These are phyloP conservation scores for Tuber borchii DNA, from an alignment of 495 filamentous ascomycete genomes.

Conservation along the genomic window DNA sequence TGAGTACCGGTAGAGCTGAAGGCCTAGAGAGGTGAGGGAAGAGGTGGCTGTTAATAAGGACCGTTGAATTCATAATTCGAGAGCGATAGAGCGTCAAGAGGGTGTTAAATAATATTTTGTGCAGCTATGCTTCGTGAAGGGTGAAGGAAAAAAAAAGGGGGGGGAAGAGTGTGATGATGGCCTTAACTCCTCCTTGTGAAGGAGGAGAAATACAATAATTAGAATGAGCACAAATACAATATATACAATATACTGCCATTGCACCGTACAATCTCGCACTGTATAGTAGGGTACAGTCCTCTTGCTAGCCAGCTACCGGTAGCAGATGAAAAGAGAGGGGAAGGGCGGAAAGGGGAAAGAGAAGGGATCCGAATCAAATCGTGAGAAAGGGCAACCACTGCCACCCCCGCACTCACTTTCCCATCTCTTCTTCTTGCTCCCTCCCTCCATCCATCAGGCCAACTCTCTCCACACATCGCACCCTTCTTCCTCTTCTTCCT, in stretches of 20 bases:
- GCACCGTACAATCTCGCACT: neutral
- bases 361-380: neutral
- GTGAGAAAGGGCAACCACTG: neutral
- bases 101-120: neutral
- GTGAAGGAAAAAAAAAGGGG: neutral
- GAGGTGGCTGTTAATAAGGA: neutral
- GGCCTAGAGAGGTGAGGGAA: neutral
- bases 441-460: neutral
- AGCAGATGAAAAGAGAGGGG: neutral
- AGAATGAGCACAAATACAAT: too few species aligned
- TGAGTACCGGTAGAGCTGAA: neutral
- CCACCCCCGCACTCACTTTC: neutral
- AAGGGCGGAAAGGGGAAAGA: neutral
- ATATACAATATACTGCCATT: neutral
- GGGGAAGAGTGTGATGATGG: neutral
- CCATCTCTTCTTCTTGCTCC: neutral
- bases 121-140: neutral
- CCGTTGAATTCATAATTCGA: neutral
- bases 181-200: neutral
- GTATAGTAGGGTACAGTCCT: neutral
- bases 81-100: neutral
- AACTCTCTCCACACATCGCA: neutral
- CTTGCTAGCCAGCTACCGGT: neutral
- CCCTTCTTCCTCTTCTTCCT: neutral
- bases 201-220: neutral